A percentile compares a stretch with the other conserved stretches of the same genome.
These are phyloP conservation scores for Claviceps cyperi DNA, from an alignment of 2,329 filamentous ascomycete species.

Conservation along the genomic window DNA sequence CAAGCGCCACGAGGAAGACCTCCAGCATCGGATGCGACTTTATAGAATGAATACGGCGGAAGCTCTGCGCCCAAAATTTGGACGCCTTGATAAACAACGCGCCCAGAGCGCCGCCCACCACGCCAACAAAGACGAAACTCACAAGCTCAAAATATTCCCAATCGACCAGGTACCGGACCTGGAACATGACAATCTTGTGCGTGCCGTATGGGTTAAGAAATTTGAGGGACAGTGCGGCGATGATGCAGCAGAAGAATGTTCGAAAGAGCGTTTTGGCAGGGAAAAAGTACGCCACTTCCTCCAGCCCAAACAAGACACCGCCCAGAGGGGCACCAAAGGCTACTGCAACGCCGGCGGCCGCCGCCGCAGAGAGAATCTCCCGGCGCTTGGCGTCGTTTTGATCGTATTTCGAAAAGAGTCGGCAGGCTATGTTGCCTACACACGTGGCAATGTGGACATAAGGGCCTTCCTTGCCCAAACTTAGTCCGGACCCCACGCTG, in stretches of 20 bases:
- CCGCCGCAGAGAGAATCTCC: constrained; percentile 85
- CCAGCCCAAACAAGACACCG: constrained; percentile 81
- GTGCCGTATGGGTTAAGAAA: constrained; percentile 95
- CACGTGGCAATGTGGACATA: constrained; percentile 97
- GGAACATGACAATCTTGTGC: constrained; percentile 90
- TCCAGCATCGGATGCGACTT: constrained; percentile 77
- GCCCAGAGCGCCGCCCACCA: constrained; percentile 71
- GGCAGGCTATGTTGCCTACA: constrained; percentile 87
- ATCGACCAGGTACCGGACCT: constrained; percentile 78
- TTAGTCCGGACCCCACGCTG: constrained; percentile 83
- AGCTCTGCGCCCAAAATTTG: constrained; percentile 74
- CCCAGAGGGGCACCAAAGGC: constrained; percentile 82
- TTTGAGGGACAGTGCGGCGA: constrained; percentile 79
- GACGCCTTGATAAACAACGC: constrained; percentile 96
- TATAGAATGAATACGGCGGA: constrained; percentile 66
- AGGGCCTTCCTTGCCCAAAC: constrained; percentile 84
- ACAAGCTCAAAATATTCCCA: constrained; percentile 90
- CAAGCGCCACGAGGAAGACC: constrained; percentile 70
- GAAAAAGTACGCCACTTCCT: constrained; percentile 96
- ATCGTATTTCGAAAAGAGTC: constrained; percentile 89
- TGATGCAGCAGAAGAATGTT: constrained; percentile 97
- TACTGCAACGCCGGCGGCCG: constrained; percentile 82
- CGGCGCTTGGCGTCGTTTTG: constrained; percentile 86
- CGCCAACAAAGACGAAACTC: constrained; percentile 72
- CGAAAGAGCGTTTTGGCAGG: constrained; percentile 93